These are phyloP conservation scores for Epichloe gansuensis DNA, from an alignment of 2,329 filamentous ascomycete species.

Conservation along the genomic window DNA sequence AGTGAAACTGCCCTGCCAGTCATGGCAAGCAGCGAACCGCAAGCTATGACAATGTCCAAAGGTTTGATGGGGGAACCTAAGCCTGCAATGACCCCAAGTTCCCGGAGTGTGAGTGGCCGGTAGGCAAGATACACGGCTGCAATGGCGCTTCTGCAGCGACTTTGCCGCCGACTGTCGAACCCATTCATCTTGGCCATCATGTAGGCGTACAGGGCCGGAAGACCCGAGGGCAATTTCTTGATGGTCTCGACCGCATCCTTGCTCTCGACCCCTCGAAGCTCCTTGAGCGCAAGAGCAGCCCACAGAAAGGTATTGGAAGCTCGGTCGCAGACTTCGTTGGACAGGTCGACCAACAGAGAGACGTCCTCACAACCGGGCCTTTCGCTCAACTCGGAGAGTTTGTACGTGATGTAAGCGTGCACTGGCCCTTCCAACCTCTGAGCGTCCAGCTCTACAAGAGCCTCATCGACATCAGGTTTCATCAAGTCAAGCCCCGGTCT, in stretches of 20 bases:
- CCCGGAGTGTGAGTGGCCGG: slow-evolving; percentile 21
- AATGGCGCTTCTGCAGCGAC: slow-evolving; percentile 5
- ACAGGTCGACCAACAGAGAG: slow-evolving; percentile 2
- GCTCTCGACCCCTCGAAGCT: slow-evolving; percentile 5
- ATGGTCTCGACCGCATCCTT: slow-evolving; percentile 4
- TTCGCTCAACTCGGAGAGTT: slow-evolving; percentile 13
- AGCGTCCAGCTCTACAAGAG: slow-evolving; percentile 25
- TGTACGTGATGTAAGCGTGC: slow-evolving; percentile 22
- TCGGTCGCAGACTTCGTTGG: slow-evolving; percentile 6
- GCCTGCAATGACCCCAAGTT: slow-evolving; percentile 18
- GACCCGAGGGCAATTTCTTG: slow-evolving; percentile 4
- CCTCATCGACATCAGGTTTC: slow-evolving; percentile 17
- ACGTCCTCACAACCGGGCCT: slow-evolving; percentile 2
- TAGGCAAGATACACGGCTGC: slow-evolving; percentile 15
- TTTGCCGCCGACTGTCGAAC: background rate
- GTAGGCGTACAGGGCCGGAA: slow-evolving; percentile 3
- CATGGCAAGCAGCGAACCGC: slow-evolving; percentile 25
- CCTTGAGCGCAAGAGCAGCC: slow-evolving; percentile 8
- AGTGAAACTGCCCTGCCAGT: slow-evolving; percentile 20
- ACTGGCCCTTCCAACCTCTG: slow-evolving; percentile 24
- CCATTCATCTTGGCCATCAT: slow-evolving; percentile 5
- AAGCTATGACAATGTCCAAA: slow-evolving; percentile 17
- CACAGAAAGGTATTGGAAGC: slow-evolving; percentile 11
- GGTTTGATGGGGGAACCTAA: slow-evolving; percentile 7
- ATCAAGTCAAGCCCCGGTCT: slow-evolving; percentile 17